Conservation (phyloP, 345 rosid species). For the Sapria himalayana region DNA sequence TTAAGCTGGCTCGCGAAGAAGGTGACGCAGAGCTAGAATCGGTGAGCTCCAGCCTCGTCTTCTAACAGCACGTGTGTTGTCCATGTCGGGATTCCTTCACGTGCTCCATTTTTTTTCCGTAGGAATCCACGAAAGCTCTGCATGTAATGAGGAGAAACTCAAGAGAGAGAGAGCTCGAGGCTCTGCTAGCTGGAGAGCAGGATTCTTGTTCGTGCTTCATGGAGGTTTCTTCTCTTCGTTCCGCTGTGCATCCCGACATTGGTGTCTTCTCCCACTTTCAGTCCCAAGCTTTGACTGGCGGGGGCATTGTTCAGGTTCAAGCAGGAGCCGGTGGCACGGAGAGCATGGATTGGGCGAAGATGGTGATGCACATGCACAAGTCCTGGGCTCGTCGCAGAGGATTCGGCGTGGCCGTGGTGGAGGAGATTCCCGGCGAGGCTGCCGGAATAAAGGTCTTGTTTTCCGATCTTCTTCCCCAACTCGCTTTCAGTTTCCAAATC, state of each 20-base stretch:
- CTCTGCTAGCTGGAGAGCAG: conserved; percentile 64
- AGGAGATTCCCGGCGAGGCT: conserved; percentile 77
- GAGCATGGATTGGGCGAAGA: conserved; percentile 94
- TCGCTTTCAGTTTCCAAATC: background rate
- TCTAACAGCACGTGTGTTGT: conserved; percentile 51
- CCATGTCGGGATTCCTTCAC: conserved; percentile 7
- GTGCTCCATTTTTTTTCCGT: conserved; percentile 6
- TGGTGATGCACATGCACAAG: conserved; percentile 90
- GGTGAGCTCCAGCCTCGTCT: conserved; percentile 53
- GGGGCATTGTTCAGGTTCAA: conserved; percentile 41
- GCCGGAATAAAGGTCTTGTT: conserved; percentile 86
- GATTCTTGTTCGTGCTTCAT: conserved; percentile 66
- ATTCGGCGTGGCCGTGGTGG: conserved; percentile 41
- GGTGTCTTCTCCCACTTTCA: too few species aligned
- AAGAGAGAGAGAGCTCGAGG: conserved; percentile 76
- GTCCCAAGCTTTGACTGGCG: too few species aligned
- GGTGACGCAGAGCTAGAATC: conserved; percentile 70
- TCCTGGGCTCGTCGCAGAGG: conserved; percentile 60
- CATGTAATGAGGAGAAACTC: conserved; percentile 58
- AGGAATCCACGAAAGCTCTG: conserved; percentile 60
- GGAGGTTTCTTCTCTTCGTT: conserved; percentile 27
- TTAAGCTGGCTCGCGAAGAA: conserved; percentile 81
- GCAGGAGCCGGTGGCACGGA: conserved; percentile 99
- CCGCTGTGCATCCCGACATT: conserved; percentile 2
- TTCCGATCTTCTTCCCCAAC: conserved; percentile 6